Base-by-base conservation (phyloP, 2,329 filamentous ascomycete genomes). In the Penicillium sp. region DNA sequence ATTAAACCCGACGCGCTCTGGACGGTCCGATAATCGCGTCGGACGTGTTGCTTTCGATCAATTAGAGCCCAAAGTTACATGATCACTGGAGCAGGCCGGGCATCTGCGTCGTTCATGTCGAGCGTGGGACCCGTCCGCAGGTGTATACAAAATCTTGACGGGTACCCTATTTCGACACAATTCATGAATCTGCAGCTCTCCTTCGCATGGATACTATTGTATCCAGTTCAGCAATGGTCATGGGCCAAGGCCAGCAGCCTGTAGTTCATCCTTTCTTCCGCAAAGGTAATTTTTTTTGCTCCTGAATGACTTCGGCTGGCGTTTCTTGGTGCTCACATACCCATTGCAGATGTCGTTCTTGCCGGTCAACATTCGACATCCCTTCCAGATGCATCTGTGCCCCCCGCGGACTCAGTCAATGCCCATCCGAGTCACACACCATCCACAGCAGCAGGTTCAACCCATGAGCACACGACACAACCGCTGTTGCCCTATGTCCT, bases 251-350 rank as follows among this genome's bases (percentile, higher is more conserved):
- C 55, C 66, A 67, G 51, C 65, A 67, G 54, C 66, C 61, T 43
- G 62, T 61, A 43, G 60, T 72, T 47, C 68, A 72, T 56, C 69
- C 70, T 24, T 72, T 72, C 50, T 71, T 73, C 50, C 59, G 57
- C 52, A 66, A 65, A 66, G 66, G 71, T 73, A 46, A 54, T 54
- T 50, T 41, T 25, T 33, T 43, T n/a, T 35, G 12, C n/a, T 34
- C 33, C 25, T 9, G 18, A 18, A 18, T 18, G 18, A 18, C 18
- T 5, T 40, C 8, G 34, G 6, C 26, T 32, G 4, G 25, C 28
- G 8, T 33, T 40, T 5, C 5, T 36, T 4, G 11, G 26, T 26
- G 37, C 37, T 48, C 32, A 48, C 41, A 44, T 26, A 11, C 9
- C 5, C 9, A n/a, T n/a, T 34, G 38, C 29, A 65, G 62, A 61